Percentiles rank a stretch among this genome's conserved stretches.
Conservation (phyloP, 345 rosid genomes). For the Syzygium aqueum region DNA sequence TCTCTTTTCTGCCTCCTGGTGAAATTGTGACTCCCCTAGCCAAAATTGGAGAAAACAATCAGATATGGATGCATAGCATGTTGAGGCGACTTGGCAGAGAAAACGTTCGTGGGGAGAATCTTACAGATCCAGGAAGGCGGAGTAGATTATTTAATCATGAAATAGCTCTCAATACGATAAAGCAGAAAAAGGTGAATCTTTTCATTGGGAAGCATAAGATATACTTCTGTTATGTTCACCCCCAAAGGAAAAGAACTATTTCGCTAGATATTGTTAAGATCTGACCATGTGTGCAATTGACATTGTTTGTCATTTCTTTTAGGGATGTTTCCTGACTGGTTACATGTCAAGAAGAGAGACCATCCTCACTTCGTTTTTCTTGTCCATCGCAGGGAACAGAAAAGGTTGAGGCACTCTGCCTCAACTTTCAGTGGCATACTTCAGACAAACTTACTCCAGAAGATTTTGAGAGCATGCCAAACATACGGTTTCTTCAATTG, state of each 20-base stretch:
- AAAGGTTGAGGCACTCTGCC: not conserved
- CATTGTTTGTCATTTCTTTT: not conserved
- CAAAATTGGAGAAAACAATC: not conserved
- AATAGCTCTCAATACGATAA: not conserved
- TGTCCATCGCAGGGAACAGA: not conserved
- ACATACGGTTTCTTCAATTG: not conserved
- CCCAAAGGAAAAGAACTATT: not conserved
- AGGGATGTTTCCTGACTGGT: not conserved
- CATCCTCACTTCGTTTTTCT: not conserved
- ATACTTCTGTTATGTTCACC: not conserved
- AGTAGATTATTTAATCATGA: not conserved
- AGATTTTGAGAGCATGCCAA: not conserved
- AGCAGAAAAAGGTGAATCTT: not conserved
- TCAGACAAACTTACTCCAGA: not conserved
- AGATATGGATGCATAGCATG: not conserved
- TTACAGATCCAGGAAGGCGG: not conserved
- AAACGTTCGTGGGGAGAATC: not conserved
- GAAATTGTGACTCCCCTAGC: not conserved
- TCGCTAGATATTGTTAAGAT: no score
- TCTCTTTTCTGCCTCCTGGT: rapidly evolving
- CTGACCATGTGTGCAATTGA: not conserved
- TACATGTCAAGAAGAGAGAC: not conserved
- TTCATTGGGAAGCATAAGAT: not conserved
- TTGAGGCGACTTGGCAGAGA: not conserved
- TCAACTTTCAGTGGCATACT: not conserved